Conservation (phyloP, 305 asterid genomes). For the Fraxinus baroniana region DNA sequence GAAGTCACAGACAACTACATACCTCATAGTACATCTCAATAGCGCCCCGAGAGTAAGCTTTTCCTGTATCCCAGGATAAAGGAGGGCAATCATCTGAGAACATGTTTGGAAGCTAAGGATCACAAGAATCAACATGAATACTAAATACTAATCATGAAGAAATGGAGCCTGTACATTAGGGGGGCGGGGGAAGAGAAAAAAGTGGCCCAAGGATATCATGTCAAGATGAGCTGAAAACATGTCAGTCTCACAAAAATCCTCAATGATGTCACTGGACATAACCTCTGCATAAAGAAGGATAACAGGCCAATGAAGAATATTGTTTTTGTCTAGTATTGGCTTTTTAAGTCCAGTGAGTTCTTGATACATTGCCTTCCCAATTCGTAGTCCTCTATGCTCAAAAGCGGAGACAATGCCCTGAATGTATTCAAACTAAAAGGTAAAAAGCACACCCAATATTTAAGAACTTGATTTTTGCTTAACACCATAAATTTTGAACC, state of each 20-base stretch:
- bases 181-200: neutral
- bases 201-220: constrained; percentile 65
- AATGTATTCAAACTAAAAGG: constrained; percentile 24
- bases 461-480: neutral
- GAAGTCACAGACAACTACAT: constrained; percentile 24
- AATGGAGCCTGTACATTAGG: neutral
- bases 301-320: constrained; percentile 94
- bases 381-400: constrained; percentile 59
- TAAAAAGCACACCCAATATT: constrained; percentile 15
- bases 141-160: neutral
- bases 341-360: constrained; percentile 80
- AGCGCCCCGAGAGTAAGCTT: constrained; percentile 74
- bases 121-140: constrained; percentile 1
- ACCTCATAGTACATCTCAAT: constrained; percentile 91
- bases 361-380: constrained; percentile 80
- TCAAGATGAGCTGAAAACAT: constrained; percentile 75
- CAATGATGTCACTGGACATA: constrained; percentile 89
- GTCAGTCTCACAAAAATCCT: constrained; percentile 90
- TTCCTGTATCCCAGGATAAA: constrained; percentile 74
- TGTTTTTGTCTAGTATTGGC: constrained; percentile 62
- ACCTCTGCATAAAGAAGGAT: constrained; percentile 80
- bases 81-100: constrained; percentile 76
- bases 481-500: constrained; percentile 38
- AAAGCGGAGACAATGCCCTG: constrained; percentile 72
- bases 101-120: constrained; percentile 79